Evolutionary conservation across 1,284 basidiomycete species (phyloP).

Genomic region (Austroboletus niveus): DNA sequence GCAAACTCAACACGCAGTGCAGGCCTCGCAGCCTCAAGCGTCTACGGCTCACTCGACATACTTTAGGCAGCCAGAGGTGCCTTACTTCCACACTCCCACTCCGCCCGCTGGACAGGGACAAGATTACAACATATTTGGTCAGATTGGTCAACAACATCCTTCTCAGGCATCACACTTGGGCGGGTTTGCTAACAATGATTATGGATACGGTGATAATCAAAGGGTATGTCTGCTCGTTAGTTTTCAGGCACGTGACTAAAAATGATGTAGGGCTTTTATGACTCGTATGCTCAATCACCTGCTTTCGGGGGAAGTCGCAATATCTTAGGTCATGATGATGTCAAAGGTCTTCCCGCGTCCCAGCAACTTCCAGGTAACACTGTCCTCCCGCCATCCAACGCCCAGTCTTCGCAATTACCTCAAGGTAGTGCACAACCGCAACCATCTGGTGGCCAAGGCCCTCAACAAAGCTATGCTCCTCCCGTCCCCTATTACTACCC

Average conservation of each 20-base stretch:
- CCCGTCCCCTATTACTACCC: constrained; percentile 65
- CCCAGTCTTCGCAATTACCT: constrained; percentile 56
- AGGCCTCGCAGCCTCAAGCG: constrained; percentile 33
- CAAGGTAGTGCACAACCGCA: constrained; percentile 49
- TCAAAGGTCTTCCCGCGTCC: constrained; percentile 59
- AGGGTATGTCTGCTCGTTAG: constrained; percentile 41
- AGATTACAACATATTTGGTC: constrained; percentile 69
- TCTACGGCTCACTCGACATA: constrained; percentile 44
- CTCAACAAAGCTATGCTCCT: constrained; percentile 60
- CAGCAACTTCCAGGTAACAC: constrained; percentile 54
- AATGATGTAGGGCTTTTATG: constrained; percentile 62
- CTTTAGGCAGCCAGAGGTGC: constrained; percentile 64
- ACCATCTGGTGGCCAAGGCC: constrained; percentile 54
- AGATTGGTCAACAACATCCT: constrained; percentile 51
- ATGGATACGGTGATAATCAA: constrained; percentile 62
- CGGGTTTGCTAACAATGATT: constrained; percentile 59
- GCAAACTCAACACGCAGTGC: constrained; percentile 34
- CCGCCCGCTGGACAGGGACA: constrained; percentile 66
- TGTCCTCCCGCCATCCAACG: constrained; percentile 48
- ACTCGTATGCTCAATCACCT: constrained; percentile 60
- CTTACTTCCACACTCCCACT: constrained; percentile 74
- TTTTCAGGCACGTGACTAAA: constrained; percentile 12
- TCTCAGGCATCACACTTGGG: constrained; percentile 54
- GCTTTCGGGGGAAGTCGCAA: constrained; percentile 60
- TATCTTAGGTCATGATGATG: constrained; percentile 67